Percentiles rank a stretch among this genome's conserved stretches.
Evolutionary conservation across 441 rosid genomes (phyloP).

Genomic region (Populus hybrid): DNA sequence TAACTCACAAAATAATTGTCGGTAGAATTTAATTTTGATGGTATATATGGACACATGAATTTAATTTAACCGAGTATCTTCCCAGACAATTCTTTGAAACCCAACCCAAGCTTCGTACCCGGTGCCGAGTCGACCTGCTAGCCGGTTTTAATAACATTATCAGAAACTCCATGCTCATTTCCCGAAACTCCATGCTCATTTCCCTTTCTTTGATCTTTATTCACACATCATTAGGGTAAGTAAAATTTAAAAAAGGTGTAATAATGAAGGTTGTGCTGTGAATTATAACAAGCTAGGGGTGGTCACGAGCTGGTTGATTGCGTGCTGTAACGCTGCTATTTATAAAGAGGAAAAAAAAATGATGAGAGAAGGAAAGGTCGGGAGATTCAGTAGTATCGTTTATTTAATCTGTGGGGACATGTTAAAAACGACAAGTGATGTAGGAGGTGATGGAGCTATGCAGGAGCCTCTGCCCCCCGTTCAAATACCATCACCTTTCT

Average conservation of each 20-base stretch:
- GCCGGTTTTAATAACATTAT: no score
- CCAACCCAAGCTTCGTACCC: no score
- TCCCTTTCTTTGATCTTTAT: not conserved
- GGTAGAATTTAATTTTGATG: not conserved
- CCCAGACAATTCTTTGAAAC: no score
- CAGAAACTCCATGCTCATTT: no score
- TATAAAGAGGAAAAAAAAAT: no score
- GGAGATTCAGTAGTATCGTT: not conserved
- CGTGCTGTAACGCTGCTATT: not conserved
- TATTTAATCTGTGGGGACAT: not conserved
- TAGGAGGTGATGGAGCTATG: not conserved
- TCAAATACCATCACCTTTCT: not conserved
- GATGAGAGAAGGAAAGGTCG: not conserved
- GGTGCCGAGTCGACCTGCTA: no score
- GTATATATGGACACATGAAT: no score
- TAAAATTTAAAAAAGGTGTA: not conserved
- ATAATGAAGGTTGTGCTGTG: not conserved
- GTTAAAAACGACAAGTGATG: not conserved
- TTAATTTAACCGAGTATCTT: no score
- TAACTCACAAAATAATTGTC: not conserved
- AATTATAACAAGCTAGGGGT: not conserved
- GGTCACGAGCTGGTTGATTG: not conserved
- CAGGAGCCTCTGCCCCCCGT: not conserved
- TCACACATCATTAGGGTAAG: not conserved
- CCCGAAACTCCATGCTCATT: no score